Evolutionary conservation across 495 filamentous ascomycete genomes (phyloP), one percentile per base, ranked within the genome.

Genomic region (Aspergillus panamensis): DNA sequence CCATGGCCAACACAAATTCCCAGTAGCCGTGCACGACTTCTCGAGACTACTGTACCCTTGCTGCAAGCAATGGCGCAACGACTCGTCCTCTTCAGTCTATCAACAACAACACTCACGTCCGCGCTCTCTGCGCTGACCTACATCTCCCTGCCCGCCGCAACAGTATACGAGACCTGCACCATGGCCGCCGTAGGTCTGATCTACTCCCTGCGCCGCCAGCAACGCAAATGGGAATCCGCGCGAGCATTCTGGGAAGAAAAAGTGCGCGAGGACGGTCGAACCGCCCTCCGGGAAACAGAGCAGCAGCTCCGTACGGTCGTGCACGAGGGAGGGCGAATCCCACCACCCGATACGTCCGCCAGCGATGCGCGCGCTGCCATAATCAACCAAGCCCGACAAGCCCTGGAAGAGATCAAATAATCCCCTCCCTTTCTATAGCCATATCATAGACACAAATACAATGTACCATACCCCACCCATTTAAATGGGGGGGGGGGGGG

Each of bases 11-110:
- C 63, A 71, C 84, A 77, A 52, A 77, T 79, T 53, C 37, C 72
- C 14, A 64, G 64, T 7, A 73, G 71, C n/a, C 79, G 91, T 37
- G 69, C 63, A 13, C 66, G 60, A 21, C 81, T 96, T 17, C 74
- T 86, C 17, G 73, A 71, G 3, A 76, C 78, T 29, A 87, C 87
- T 0, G 77, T 96, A 12, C 89, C 91, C 7, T 80, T 82, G 0
- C 75, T 98, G 3, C 92, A 96, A 69, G 81, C 89, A 1, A 76
- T 90, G 6, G 89, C 91, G 16, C 91, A 96, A 68, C 82, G 81
- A 48, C 80, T 95, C 0, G 81, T 95, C 1, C 68, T 96, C 35
- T 83, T 88, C 66, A 87, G 87, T n/a, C 69, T 90, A 5, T 84
- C 83, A 32, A 85, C 87, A 1, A 82, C 85, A 1, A 80, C 80